Conservation (phyloP, 2,329 filamentous ascomycete genomes). For the Chaetomium olivaceum region DNA sequence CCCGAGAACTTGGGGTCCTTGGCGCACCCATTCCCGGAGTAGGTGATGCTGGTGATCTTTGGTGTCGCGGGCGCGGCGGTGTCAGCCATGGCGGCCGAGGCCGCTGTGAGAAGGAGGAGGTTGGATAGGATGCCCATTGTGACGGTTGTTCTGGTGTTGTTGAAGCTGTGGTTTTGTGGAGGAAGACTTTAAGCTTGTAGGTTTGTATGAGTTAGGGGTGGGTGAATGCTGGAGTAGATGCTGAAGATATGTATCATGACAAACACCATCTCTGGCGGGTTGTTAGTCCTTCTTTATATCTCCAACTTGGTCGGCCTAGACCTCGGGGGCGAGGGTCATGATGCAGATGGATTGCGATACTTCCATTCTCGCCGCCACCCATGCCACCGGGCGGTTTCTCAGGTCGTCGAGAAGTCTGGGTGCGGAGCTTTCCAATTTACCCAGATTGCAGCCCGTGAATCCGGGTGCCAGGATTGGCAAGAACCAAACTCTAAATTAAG, state of each 20-base stretch:
- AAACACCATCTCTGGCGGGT: neutral
- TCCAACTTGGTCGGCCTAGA: neutral
- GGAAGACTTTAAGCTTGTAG: neutral
- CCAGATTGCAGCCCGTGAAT: slow-evolving; percentile 34
- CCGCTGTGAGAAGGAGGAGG: slow-evolving; percentile 30
- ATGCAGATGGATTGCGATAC: slow-evolving; percentile 5
- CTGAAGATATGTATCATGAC: neutral
- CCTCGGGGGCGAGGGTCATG: slow-evolving; percentile 17
- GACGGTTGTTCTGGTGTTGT: neutral
- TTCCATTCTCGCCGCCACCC: slow-evolving; percentile 24
- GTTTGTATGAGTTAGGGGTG: neutral
- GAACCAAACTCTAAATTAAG: slow-evolving; percentile 26
- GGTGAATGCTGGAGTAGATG: neutral
- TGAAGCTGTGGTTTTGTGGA: neutral
- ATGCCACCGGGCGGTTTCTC: slow-evolving; percentile 14
- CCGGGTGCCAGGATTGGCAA: slow-evolving; percentile 34
- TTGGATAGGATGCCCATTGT: slow-evolving; percentile 31
- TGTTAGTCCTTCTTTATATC: slow-evolving; percentile 9
- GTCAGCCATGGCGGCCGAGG: slow-evolving; percentile 29
- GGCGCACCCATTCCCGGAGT: slow-evolving; percentile 43
- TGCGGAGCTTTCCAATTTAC: slow-evolving; percentile 34
- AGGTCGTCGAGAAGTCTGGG: slow-evolving; percentile 23
- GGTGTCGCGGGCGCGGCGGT: slow-evolving; percentile 33
- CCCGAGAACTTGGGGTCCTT: slow-evolving; percentile 38
- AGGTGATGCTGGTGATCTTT: slow-evolving; percentile 39